Evolutionary conservation across 1,284 basidiomycete genomes (phyloP).

Genomic region (Pascua sp.): DNA sequence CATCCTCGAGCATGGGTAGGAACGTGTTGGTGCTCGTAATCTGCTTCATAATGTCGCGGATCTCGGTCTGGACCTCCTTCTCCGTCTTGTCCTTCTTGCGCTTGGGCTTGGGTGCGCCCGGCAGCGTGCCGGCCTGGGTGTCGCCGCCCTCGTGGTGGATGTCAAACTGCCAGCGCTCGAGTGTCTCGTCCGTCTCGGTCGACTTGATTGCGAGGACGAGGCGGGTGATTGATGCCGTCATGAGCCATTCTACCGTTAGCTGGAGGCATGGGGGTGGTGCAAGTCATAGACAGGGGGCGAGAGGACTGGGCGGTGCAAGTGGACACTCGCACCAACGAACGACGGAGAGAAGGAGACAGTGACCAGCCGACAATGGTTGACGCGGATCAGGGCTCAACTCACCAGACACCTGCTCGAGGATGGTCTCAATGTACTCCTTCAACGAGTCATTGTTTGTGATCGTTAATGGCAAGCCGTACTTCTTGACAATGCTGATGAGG

Average conservation of each 20-base stretch:
- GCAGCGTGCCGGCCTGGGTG: conserved; percentile 8
- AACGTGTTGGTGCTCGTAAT: conserved; percentile 96
- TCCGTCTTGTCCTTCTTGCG: conserved; percentile 58
- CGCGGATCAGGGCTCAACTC: conserved; percentile 38
- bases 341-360: not conserved
- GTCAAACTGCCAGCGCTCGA: conserved; percentile 99
- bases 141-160: conserved; percentile 63
- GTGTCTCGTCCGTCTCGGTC: conserved; percentile 82
- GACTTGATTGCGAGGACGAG: conserved; percentile 94
- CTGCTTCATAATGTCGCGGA: conserved; percentile 95
- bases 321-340: not conserved
- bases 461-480: conserved; percentile 93
- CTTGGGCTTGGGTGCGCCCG: conserved; percentile 16
- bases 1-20: conserved; percentile 89
- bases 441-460: conserved; percentile 89
- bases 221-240: conserved; percentile 83
- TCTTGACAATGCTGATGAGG: conserved; percentile 82
- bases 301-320: not conserved
- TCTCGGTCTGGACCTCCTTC: conserved; percentile 93
- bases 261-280: not conserved
- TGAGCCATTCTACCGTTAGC: conserved; percentile 70
- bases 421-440: conserved; percentile 87
- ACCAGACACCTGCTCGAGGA: conserved; percentile 87
- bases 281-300: not conserved
- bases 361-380: not conserved